A percentile compares a stretch with the other conserved stretches of the same genome.
Conservation (phyloP, 139 green algal genomes). For the Chlorella sp. region DNA sequence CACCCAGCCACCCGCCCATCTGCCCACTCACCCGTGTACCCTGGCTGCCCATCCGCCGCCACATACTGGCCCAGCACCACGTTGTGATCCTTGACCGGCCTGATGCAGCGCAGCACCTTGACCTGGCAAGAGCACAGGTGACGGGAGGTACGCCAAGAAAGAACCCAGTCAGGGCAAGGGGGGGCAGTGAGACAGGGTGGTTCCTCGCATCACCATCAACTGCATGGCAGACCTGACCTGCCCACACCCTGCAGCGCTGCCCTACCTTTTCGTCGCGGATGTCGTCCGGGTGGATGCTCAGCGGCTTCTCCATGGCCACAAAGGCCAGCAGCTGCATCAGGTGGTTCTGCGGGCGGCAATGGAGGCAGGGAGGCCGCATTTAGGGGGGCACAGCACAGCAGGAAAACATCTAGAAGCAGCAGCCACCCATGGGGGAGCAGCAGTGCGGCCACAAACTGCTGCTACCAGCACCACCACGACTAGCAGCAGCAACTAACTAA, state of each 20-base stretch:
- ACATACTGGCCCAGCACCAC: constrained; percentile 96
- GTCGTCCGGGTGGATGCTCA: constrained; percentile 89
- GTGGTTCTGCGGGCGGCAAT: constrained; percentile 75
- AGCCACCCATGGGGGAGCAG: too few relatives aligned
- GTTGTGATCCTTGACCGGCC: constrained; percentile 63
- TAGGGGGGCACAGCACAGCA: too few relatives aligned
- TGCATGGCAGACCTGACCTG: too few relatives aligned
- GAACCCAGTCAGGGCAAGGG: too few relatives aligned
- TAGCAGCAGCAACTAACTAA: background rate
- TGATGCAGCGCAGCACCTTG: constrained; percentile 85
- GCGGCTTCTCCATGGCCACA: constrained; percentile 94
- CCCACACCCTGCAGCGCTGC: background rate
- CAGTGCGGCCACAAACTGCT: too few relatives aligned
- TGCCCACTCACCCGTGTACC: constrained; percentile 11
- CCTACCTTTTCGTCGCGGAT: constrained; percentile 94
- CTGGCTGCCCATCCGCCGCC: constrained; percentile 44
- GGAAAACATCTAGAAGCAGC: too few relatives aligned
- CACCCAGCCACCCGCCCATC: background rate
- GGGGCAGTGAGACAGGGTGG: too few relatives aligned
- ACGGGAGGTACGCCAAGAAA: too few relatives aligned
- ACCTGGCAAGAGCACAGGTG: constrained; percentile 21
- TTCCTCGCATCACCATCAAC: too few relatives aligned
- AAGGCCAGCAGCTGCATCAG: constrained; percentile 70
- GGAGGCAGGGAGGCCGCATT: too few relatives aligned
- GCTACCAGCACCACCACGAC: too few relatives aligned